phyloP scores from a whole-genome alignment of 2,329 filamentous ascomycete genomes.

The Botrytis elliptica region DNA sequence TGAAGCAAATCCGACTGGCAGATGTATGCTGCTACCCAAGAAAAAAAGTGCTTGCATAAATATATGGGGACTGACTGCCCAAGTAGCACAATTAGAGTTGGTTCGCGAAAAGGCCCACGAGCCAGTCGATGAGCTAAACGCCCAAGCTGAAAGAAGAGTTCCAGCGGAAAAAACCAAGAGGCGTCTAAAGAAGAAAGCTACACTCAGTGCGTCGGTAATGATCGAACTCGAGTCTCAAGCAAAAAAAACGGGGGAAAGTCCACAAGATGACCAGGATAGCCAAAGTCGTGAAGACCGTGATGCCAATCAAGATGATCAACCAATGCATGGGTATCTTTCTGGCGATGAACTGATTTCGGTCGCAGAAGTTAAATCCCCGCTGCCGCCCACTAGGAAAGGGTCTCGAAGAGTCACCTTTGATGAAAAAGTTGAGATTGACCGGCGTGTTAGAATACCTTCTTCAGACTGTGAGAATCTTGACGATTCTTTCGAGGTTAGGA shows the following conservation, averaged over 20 bases:
- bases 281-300: not conserved
- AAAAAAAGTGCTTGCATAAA: not conserved
- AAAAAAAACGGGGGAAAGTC: not conserved
- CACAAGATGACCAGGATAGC: not conserved
- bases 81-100: constrained; percentile 22
- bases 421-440: not conserved
- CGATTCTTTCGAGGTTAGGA: not conserved
- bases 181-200: not conserved
- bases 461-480: not conserved
- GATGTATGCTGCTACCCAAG: constrained; percentile 27
- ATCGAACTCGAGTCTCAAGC: not conserved
- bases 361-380: not conserved
- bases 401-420: not conserved
- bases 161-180: no score
- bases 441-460: not conserved
- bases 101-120: constrained; percentile 20
- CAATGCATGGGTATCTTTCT: not conserved
- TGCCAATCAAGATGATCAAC: not conserved
- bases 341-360: not conserved
- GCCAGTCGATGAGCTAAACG: not conserved
- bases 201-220: not conserved
- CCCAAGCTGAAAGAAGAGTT: not conserved
- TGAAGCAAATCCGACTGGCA: constrained; percentile 32
- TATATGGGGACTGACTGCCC: constrained; percentile 6
- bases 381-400: no score